Evolutionary conservation across 176 grass and related monocot species (phyloP).

Genomic region (Oryza officinalis): DNA sequence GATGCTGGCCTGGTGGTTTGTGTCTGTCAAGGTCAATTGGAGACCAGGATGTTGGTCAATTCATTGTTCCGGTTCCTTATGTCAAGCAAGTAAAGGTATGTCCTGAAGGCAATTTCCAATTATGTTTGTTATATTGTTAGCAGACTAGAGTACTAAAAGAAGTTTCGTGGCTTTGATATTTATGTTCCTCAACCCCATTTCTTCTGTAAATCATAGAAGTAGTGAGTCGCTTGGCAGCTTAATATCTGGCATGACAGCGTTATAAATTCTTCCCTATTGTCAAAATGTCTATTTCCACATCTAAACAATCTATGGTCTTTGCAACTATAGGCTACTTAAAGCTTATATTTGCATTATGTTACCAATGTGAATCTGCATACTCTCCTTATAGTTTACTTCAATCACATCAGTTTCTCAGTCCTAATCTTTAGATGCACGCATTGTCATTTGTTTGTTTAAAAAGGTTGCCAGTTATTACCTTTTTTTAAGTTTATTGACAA

Average conservation of each 20-base stretch:
- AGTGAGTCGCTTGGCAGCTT: neutral
- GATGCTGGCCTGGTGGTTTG: conserved; percentile 97
- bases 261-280: neutral
- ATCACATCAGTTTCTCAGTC: neutral
- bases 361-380: neutral
- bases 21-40: conserved; percentile 97
- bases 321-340: neutral
- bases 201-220: neutral
- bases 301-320: neutral
- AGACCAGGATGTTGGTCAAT: conserved; percentile 95
- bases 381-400: neutral
- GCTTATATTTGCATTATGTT: neutral
- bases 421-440: neutral
- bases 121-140: neutral
- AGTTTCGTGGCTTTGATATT: conserved; percentile 26
- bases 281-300: neutral
- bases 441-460: conserved; percentile 22
- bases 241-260: neutral
- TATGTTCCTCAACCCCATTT: neutral
- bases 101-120: neutral
- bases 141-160: neutral
- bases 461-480: neutral
- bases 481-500: conserved; percentile 21
- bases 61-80: conserved; percentile 90
- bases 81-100: conserved; percentile 97